Evolutionary conservation across 768 basidiomycete genomes (phyloP), one percentile per base, ranked within the genome.

Genomic region (Amanita phalloides): DNA sequence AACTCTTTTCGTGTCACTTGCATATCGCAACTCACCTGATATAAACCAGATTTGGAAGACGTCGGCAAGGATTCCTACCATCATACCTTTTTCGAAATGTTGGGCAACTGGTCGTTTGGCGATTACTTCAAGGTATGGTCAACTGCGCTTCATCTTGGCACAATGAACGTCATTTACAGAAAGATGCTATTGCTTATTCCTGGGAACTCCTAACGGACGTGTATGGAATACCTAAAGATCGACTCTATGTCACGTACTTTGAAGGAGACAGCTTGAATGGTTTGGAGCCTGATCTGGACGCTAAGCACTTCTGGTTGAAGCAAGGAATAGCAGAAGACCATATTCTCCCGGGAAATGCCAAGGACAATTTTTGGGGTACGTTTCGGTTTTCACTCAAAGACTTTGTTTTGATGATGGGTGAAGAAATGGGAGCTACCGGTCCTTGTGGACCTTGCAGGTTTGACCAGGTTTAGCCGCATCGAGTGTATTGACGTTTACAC

Each of bases 41-140:
- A 14, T 10, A 8, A 8, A 13, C 32, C 43, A 98, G 96, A 99
- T 68, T 77, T 99, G 53, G 96, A 99, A 64, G 96, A 99, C 68
- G 96, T 99, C 53, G 96, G 96, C 36, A 95, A 93, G 68, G 96
- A 97, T 64, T 94, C 92, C 2, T 97, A 97, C 66, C 95, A 97
- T 62, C 89, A 95, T 63, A 96, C 91, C 1, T 94, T 95, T 71
- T 99, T 99, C 62, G 96, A 99, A 70, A 99, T 99, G 96, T 70
- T 99, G 56, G 96, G 96, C 36, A 99, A 99, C 67, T 99, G 96
- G 96, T 97, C 94, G 3, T 99, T 98, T 59, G 96, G 96, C 0
- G 94, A 99, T 67, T 99, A 99, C 73, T 99, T 99, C 82, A 99
- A 99, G 81, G 94, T 81, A 13, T 21, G 46, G n/a, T 20, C 36